A percentile compares a stretch with the other conserved stretches of the same genome.
These are phyloP conservation scores for Apostasia ramifera DNA, from an alignment of 106 monocot species.

Conservation along the genomic window DNA sequence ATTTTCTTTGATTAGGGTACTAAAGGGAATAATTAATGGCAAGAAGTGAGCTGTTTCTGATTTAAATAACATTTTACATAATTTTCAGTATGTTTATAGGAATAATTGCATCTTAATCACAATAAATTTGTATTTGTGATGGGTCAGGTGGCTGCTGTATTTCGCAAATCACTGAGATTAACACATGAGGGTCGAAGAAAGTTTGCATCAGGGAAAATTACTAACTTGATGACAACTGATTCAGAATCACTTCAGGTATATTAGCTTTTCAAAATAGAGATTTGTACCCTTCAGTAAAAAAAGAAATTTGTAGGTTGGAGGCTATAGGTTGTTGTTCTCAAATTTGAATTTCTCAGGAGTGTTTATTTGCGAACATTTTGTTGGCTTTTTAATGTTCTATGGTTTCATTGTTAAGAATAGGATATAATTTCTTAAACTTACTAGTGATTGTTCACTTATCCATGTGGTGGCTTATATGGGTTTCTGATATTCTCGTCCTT, in stretches of 20 bases:
- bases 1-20: too few species aligned
- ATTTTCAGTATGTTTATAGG: not conserved
- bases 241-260: constrained; percentile 81
- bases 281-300: not conserved
- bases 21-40: too few species aligned
- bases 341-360: too few species aligned
- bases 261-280: not conserved
- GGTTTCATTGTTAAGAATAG: too few species aligned
- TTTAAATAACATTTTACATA: not conserved
- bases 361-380: too few species aligned
- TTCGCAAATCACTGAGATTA: constrained; percentile 90
- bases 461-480: too few species aligned
- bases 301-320: too few species aligned
- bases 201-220: constrained; percentile 93
- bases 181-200: constrained; percentile 77
- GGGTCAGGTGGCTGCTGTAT: constrained; percentile 90
- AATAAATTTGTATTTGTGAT: not conserved
- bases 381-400: too few species aligned
- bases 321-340: too few species aligned
- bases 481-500: too few species aligned
- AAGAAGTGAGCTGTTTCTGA: not conserved
- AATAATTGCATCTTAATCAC: not conserved
- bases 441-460: too few species aligned
- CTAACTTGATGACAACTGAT: constrained; percentile 99
- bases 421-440: too few species aligned